Evolutionary conservation across 495 filamentous ascomycete genomes (phyloP).

Genomic region (Parmelia sp.): DNA sequence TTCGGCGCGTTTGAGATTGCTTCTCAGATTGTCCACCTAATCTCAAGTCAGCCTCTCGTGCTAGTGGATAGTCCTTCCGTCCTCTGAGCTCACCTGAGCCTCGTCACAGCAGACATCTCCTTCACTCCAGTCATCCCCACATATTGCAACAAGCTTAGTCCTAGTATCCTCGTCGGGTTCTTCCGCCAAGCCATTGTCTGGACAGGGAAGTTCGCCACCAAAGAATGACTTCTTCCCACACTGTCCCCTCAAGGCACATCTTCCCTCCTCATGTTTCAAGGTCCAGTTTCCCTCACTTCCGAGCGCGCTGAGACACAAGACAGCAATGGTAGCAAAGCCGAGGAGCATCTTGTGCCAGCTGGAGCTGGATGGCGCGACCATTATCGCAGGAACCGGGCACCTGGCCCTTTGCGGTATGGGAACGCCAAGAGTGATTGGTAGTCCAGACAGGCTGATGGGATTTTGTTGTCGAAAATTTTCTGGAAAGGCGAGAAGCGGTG

Average conservation of each 20-base stretch:
- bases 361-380: neutral
- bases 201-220: slow-evolving; percentile 78
- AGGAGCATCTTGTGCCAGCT: slow-evolving; percentile 2
- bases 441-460: neutral
- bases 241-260: slow-evolving; percentile 85
- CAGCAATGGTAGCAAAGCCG: slow-evolving; percentile 2
- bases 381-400: neutral
- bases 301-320: neutral
- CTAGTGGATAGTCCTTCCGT: neutral
- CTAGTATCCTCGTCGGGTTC: slow-evolving; percentile 62
- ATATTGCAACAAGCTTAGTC: slow-evolving; percentile 73
- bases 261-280: slow-evolving; percentile 72
- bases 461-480: neutral
- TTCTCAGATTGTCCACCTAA: slow-evolving; percentile 68
- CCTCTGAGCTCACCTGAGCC: neutral
- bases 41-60: neutral
- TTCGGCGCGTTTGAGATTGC: slow-evolving; percentile 79
- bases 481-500: neutral
- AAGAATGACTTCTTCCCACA: slow-evolving; percentile 88
- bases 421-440: neutral
- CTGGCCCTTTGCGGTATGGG: neutral
- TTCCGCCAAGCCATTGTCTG: slow-evolving; percentile 82
- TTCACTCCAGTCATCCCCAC: slow-evolving; percentile 76
- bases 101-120: slow-evolving; percentile 76
- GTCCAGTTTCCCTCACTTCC: slow-evolving; percentile 32